Evolutionary conservation across 306 rosid species (phyloP).

Genomic region (Astragalus membranaceus): DNA sequence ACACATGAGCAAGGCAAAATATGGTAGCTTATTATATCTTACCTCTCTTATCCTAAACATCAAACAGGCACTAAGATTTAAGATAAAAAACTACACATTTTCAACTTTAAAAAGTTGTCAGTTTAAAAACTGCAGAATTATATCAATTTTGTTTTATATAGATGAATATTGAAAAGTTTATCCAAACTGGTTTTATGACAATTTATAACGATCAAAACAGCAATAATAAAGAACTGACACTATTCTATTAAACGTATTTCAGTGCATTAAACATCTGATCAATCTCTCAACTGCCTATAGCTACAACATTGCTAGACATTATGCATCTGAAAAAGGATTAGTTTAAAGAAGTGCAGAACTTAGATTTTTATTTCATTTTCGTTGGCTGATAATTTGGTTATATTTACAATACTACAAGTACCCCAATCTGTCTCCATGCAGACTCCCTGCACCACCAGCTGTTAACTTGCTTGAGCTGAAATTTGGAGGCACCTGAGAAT

Average conservation of each 20-base stretch:
- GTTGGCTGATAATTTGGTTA: conserved; percentile 19
- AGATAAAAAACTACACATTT: too few species aligned
- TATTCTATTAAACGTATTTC: conserved; percentile 2
- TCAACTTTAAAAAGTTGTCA: too few species aligned
- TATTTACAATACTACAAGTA: conserved; percentile 76
- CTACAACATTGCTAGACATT: conserved; percentile 21
- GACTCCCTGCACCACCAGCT: conserved; percentile 33
- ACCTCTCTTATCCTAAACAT: too few species aligned
- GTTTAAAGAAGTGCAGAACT: conserved; percentile 23
- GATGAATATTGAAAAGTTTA: not conserved
- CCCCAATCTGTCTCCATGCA: conserved; percentile 41
- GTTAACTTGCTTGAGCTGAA: conserved; percentile 43
- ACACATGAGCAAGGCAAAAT: too few species aligned
- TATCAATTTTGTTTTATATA: too few species aligned
- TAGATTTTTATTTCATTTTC: conserved; percentile 17
- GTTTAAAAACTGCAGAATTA: too few species aligned
- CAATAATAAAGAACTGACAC: conserved; percentile 3
- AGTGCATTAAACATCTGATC: conserved; percentile 18
- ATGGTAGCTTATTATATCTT: too few species aligned
- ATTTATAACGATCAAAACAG: conserved; percentile 23
- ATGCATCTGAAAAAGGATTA: conserved; percentile 27
- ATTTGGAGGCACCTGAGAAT: conserved; percentile 60
- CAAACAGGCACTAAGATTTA: too few species aligned
- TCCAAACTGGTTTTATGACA: not conserved
- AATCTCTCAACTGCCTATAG: conserved; percentile 21